Evolutionary conservation across 768 basidiomycete genomes (phyloP), one percentile per base, ranked within the genome.

Genomic region (Macrolepiota albuminosa): DNA sequence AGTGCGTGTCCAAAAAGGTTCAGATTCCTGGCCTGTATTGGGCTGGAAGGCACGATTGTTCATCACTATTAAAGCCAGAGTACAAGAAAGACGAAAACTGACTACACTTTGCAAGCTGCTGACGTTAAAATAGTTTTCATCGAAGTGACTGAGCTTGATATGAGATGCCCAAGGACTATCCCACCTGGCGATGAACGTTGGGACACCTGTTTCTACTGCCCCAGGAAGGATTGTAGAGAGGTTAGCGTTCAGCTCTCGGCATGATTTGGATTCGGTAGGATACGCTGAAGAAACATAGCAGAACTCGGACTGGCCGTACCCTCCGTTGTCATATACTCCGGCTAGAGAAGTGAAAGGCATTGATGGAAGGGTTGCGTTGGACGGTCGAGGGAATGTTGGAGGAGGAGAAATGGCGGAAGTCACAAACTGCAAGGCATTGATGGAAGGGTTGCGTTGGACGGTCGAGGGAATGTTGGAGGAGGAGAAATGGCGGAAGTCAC

Each of bases 111-210:
- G 51, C 0, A 70, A 36, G 2, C 14, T 24, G 16, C 56, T 50
- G 24, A 68, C 26, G 45, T 68, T 69, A 61, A 69, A 73, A 16
- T 61, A 8, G 33, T 69, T 67, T 6, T 61, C 65, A 37, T 67
- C 61, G 45, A 69, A 71, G 45, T 73, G 72, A 6, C 63, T 56
- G 2, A 71, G 37, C 11, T 56, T 57, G n/a, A 69, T 34, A 48
- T 72, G 68, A 4, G 67, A 56, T 1, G 56, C 21, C 51, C 58
- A 65, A 16, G 63, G 55, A 11, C 57, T 61, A 10, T 64, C 51
- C 67, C 69, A 71, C 29, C 48, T 57, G 1, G 48, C 61, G 16
- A 73, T 57, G 9, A 71, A 61, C 0, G 70, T 72, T 2, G 71
- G 70, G 2, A 69, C 56, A 3, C 54, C 52, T 4, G 64, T 43